These are phyloP conservation scores for Alternaria conjuncta DNA, from an alignment of 2,329 filamentous ascomycete genomes.

Conservation along the genomic window DNA sequence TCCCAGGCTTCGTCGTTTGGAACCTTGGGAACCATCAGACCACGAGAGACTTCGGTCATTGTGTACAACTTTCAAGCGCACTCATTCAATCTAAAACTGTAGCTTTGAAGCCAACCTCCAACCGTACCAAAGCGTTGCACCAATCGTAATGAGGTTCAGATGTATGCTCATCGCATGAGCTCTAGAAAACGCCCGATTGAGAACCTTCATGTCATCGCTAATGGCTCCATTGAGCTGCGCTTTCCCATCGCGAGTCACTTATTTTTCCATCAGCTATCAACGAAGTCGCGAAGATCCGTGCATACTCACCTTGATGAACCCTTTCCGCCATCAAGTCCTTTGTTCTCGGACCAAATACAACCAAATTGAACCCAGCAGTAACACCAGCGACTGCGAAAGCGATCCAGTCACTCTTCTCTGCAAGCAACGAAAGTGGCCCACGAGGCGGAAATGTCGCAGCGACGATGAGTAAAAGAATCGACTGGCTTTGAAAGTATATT, in stretches of 20 bases:
- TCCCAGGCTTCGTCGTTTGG: too few species aligned
- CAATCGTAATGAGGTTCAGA: conserved; percentile 50
- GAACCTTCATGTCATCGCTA: conserved; percentile 23
- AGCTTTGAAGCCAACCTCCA: neutral
- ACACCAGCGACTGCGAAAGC: conserved; percentile 39
- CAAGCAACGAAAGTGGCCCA: conserved; percentile 37
- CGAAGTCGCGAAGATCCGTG: neutral
- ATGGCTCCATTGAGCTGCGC: neutral
- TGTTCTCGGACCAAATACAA: conserved; percentile 47
- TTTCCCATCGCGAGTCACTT: conserved; percentile 28
- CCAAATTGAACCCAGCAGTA: conserved; percentile 47
- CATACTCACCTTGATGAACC: conserved; percentile 33
- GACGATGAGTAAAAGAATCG: conserved; percentile 44
- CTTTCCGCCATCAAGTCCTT: conserved; percentile 44
- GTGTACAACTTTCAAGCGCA: neutral
- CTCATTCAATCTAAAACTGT: neutral
- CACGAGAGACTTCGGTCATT: too few species aligned
- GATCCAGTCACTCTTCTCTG: conserved; percentile 26
- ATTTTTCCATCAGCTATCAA: neutral
- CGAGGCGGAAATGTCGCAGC: conserved; percentile 44
- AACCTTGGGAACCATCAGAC: neutral
- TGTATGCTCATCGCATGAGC: conserved; percentile 54
- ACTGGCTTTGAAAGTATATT: conserved; percentile 49
- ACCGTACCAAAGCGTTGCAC: conserved; percentile 36
- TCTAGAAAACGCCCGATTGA: conserved; percentile 45